These are phyloP conservation scores for Cubamyces sp. DNA, from an alignment of 768 basidiomycete genomes.

Conservation along the genomic window DNA sequence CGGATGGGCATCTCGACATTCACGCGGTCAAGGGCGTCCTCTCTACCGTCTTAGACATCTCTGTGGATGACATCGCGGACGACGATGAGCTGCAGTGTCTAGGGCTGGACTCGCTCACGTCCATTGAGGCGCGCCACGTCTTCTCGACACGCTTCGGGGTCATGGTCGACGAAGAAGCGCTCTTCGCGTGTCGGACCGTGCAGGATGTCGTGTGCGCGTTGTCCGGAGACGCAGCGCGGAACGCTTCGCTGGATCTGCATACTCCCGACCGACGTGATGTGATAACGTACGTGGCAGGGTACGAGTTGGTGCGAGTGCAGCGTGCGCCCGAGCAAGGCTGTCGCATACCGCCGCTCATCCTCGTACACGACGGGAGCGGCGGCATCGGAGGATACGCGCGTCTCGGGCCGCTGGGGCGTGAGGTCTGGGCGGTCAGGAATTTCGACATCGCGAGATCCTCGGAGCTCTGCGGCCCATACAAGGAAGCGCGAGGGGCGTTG, in stretches of 20 bases:
- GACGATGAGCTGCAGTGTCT: constrained; percentile 51
- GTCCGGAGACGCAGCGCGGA: constrained; percentile 37
- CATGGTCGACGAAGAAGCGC: constrained; percentile 33
- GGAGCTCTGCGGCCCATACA: background rate
- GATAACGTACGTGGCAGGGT: background rate
- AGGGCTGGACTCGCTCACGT: constrained; percentile 67
- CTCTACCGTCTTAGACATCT: constrained; percentile 48
- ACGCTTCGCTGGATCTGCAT: constrained; percentile 31
- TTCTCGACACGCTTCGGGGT: constrained; percentile 47
- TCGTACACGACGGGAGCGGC: constrained; percentile 79
- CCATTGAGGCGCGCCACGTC: constrained; percentile 60
- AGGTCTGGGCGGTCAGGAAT: constrained; percentile 66
- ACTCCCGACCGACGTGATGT: background rate
- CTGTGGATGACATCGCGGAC: constrained; percentile 44
- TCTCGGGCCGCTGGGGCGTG: constrained; percentile 48
- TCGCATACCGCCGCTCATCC: constrained; percentile 51
- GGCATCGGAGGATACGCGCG: constrained; percentile 51
- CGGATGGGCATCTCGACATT: background rate
- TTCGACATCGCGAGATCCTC: constrained; percentile 34
- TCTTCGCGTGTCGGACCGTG: constrained; percentile 14
- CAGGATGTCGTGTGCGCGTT: background rate
- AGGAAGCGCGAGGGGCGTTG: constrained; percentile 5
- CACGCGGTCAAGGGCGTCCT: constrained; percentile 40
- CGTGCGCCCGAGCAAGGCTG: background rate
- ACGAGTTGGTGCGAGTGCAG: constrained; percentile 9